A percentile compares a stretch with the other conserved stretches of the same genome.
Conservation (phyloP, 192 early-diverging fungal genomes). For the Glomus cerebriforme region DNA sequence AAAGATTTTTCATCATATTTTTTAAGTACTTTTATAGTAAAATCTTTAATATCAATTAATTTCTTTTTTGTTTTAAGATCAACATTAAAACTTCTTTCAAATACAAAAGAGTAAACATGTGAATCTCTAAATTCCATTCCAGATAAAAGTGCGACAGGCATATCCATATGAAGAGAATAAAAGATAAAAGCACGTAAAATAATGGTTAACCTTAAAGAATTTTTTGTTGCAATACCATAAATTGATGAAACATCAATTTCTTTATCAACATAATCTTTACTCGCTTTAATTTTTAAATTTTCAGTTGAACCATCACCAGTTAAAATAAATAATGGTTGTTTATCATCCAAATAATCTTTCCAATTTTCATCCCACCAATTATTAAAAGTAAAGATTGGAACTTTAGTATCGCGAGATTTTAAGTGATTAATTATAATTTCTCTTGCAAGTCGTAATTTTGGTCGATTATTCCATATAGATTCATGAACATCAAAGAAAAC, state of each 20-base stretch:
- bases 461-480: conserved; percentile 33
- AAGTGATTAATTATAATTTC: conserved; percentile 25
- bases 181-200: conserved; percentile 3
- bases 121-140: conserved; percentile 30
- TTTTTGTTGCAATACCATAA: background rate
- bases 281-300: too few species aligned
- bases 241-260: background rate
- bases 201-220: background rate
- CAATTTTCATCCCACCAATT: conserved; percentile 30
- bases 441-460: conserved; percentile 19
- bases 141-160: conserved; percentile 18
- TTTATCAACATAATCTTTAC: too few species aligned
- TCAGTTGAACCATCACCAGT: conserved; percentile 35
- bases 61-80: background rate
- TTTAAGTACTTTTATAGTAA: too few species aligned
- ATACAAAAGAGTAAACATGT: conserved; percentile 12
- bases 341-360: conserved; percentile 15
- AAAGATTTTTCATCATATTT: background rate
- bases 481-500: conserved; percentile 40
- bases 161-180: background rate
- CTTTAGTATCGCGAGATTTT: background rate
- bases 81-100: background rate
- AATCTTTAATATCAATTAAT: too few species aligned
- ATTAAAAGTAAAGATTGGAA: conserved; percentile 24
- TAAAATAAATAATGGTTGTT: conserved; percentile 31